Percentiles rank a stretch among this genome's conserved stretches.
Evolutionary conservation across 2,329 filamentous ascomycete genomes (phyloP).

Genomic region (Juglanconis juglandina): DNA sequence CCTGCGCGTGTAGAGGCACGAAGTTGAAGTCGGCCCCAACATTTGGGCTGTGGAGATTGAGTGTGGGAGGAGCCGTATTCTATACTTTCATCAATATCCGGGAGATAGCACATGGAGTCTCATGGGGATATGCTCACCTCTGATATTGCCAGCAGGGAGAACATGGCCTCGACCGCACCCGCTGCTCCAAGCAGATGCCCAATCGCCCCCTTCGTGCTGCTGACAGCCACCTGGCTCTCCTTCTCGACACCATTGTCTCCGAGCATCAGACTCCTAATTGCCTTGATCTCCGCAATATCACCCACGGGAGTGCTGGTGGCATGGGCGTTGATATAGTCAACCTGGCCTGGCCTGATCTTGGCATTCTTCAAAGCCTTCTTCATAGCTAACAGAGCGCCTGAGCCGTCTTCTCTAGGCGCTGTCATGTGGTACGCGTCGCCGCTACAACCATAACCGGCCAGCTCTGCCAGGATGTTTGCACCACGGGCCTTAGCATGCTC

Average conservation of each 20-base stretch:
- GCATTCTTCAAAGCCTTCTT: slow-evolving; percentile 74
- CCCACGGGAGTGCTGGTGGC: slow-evolving; percentile 85
- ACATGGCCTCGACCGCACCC: slow-evolving; percentile 85
- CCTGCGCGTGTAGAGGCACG: slow-evolving; percentile 68
- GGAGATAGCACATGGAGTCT: background rate
- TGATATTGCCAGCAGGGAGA: slow-evolving; percentile 73
- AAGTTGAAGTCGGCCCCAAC: slow-evolving; percentile 79
- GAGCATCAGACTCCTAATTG: slow-evolving; percentile 74
- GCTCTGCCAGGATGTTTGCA: slow-evolving; percentile 81
- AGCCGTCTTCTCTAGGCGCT: slow-evolving; percentile 77
- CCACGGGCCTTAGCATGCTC: slow-evolving; percentile 79
- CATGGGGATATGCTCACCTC: slow-evolving; percentile 55
- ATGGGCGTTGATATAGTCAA: slow-evolving; percentile 95
- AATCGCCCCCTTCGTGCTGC: slow-evolving; percentile 89
- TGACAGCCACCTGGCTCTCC: slow-evolving; percentile 70
- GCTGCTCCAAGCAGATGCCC: slow-evolving; percentile 90
- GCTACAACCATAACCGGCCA: slow-evolving; percentile 85
- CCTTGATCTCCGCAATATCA: slow-evolving; percentile 81
- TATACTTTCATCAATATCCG: slow-evolving; percentile 32
- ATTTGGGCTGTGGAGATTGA: slow-evolving; percentile 71
- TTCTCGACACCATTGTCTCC: slow-evolving; percentile 63
- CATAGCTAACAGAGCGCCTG: slow-evolving; percentile 83
- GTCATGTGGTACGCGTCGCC: slow-evolving; percentile 94
- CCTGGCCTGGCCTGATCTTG: slow-evolving; percentile 60
- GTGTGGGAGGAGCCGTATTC: slow-evolving; percentile 78